Base-by-base conservation (phyloP, 257 asterid genomes). In the Penstemon newberryi region DNA sequence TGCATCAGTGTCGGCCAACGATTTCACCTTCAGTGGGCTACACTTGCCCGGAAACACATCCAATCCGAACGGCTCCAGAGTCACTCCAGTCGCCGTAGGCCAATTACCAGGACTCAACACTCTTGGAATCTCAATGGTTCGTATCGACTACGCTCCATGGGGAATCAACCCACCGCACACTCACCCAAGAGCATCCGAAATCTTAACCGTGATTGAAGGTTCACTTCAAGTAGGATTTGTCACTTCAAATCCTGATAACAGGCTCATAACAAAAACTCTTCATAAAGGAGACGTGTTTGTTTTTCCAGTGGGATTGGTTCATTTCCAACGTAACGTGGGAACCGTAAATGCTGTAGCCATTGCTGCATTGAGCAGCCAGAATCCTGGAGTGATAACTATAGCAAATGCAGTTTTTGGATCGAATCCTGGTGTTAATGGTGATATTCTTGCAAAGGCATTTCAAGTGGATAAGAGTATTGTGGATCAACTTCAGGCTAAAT, bases 151-250 rank as follows among this genome's bases (percentile, higher is more conserved):
- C 6, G 81, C 84, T 7, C 84, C 83, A 3, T 51, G 70, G 83
- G 83, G 83, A 25, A 64, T 75, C 67, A 79, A 75, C 75, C 80
- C 83, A 3, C 83, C 83, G 0, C 84, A 79, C 76, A 79, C 80
- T 6, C 84, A 79, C 74, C 84, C 81, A 4, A 51, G 81, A 56
- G 81, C 84, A 62, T 69, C 81, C 7, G 81, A 79, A 70, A 69
- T 79, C 71, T 47, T 79, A 63, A 72, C 72, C 0, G 84, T 79
- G 3, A n/a, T 76, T 3, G 72, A 79, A 12, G 81, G 84, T 0
- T 67, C 77, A 5, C 76, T 79, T 1, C 40, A 79, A 8, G 84
- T 79, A 0, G 84, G 83, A 1, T 75, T 79, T 4, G 53, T 79
- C 6, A 75, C 74, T 7, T 79, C 84, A 0, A 80, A 76, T 45